A percentile compares a stretch with the other conserved stretches of the same genome.
phyloP scores from a whole-genome alignment of 2,329 filamentous ascomycete species.

The Whalleya microplaca region DNA sequence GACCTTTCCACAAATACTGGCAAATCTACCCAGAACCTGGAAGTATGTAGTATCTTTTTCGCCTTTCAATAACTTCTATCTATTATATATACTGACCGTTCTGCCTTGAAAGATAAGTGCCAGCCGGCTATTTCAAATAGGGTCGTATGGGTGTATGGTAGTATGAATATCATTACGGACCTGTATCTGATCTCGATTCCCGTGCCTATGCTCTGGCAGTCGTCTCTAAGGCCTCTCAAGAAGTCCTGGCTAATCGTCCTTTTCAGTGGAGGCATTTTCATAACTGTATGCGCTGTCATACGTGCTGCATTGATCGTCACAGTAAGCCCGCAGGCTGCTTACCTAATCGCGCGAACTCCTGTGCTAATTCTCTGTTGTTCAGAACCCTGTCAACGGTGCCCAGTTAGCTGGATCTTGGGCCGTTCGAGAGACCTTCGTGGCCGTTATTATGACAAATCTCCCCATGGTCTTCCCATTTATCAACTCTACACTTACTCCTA shows the following conservation, averaged over 20 bases:
- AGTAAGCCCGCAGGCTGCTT: no score
- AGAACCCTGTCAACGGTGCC: constrained; percentile 44
- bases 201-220: constrained; percentile 52
- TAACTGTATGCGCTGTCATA: constrained; percentile 42
- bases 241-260: constrained; percentile 42
- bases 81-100: constrained; percentile 16
- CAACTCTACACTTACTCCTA: constrained; percentile 41
- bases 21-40: constrained; percentile 58
- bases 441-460: constrained; percentile 46
- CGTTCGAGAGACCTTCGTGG: constrained; percentile 48
- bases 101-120: constrained; percentile 43
- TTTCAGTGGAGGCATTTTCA: constrained; percentile 43
- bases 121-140: constrained; percentile 51
- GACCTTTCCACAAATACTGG: constrained; percentile 54
- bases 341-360: no score
- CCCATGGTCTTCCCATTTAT: constrained; percentile 50
- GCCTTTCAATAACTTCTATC: constrained; percentile 1
- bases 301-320: constrained; percentile 42
- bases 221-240: constrained; percentile 39
- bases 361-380: background rate
- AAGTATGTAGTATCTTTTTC: constrained; percentile 40
- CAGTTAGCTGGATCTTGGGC: constrained; percentile 47
- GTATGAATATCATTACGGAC: constrained; percentile 58
- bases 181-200: constrained; percentile 62
- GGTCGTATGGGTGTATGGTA: constrained; percentile 51